A percentile compares a stretch with the other conserved stretches of the same genome.
phyloP scores from a whole-genome alignment of 495 filamentous ascomycete genomes.

The Podospora sp. region DNA sequence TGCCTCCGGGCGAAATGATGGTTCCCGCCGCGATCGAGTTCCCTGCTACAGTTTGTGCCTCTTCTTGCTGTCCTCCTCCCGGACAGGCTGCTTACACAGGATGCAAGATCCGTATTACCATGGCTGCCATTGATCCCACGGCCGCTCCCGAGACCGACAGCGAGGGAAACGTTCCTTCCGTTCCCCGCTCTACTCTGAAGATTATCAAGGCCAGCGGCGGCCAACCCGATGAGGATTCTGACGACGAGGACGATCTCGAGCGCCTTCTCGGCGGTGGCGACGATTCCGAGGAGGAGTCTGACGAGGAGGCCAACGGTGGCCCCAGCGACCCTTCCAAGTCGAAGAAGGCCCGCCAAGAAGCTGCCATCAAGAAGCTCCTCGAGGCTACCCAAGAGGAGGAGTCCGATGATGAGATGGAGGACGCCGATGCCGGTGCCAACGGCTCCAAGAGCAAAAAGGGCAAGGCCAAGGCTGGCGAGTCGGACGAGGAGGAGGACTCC shows the following conservation, averaged over 20 bases:
- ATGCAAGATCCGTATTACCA: conserved; percentile 86
- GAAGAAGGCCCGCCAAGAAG: conserved; percentile 76
- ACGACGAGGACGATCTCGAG: conserved; percentile 60
- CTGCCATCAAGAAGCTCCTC: conserved; percentile 71
- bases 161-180: conserved; percentile 59
- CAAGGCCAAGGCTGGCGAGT: conserved; percentile 75
- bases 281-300: conserved; percentile 64
- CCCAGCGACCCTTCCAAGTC: conserved; percentile 87
- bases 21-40: conserved; percentile 74
- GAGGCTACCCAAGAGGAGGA: conserved; percentile 62
- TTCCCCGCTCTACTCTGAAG: conserved; percentile 83
- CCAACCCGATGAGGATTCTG: conserved; percentile 62
- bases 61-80: background rate
- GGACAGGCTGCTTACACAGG: background rate
- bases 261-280: conserved; percentile 56
- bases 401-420: conserved; percentile 60
- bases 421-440: conserved; percentile 65
- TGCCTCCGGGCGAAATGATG: conserved; percentile 76
- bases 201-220: conserved; percentile 68
- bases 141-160: conserved; percentile 68
- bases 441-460: conserved; percentile 63
- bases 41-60: conserved; percentile 74
- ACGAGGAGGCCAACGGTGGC: conserved; percentile 78
- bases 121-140: conserved; percentile 95
- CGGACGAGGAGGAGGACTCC: conserved; percentile 48